phyloP scores from a whole-genome alignment of 345 rosid genomes.

The Salix suchowensis region DNA sequence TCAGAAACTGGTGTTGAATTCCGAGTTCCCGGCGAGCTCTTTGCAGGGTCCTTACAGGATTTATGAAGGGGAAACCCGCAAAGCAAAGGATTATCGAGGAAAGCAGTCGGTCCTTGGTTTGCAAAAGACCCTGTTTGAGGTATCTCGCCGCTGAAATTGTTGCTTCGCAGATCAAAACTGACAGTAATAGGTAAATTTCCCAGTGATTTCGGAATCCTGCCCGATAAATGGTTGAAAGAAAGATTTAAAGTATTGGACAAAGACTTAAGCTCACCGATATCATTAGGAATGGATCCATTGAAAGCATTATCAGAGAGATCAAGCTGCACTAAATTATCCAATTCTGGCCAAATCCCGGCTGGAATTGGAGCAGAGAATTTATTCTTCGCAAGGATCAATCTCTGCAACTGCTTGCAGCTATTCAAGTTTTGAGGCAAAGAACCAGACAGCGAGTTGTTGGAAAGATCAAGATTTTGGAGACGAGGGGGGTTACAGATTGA shows the following conservation, averaged over 20 bases:
- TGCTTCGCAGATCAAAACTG: slow-evolving; percentile 75
- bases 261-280: slow-evolving; percentile 66
- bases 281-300: slow-evolving; percentile 61
- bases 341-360: slow-evolving; percentile 68
- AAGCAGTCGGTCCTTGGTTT: slow-evolving; percentile 96
- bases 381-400: slow-evolving; percentile 66
- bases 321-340: slow-evolving; percentile 64
- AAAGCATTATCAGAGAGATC: slow-evolving; percentile 76
- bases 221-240: slow-evolving; percentile 72
- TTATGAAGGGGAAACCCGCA: slow-evolving; percentile 96
- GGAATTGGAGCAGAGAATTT: slow-evolving; percentile 65
- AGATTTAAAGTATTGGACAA: slow-evolving; percentile 73
- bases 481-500: slow-evolving; percentile 70
- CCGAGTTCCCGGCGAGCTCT: slow-evolving; percentile 28
- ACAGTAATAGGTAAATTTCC: slow-evolving; percentile 80
- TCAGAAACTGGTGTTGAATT: slow-evolving; percentile 31
- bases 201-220: slow-evolving; percentile 65
- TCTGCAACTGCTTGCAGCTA: slow-evolving; percentile 73
- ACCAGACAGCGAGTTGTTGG: slow-evolving; percentile 72
- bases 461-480: slow-evolving; percentile 85
- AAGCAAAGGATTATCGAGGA: slow-evolving; percentile 65
- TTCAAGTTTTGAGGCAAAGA: slow-evolving; percentile 49
- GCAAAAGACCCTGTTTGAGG: slow-evolving; percentile 91
- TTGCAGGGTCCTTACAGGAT: slow-evolving; percentile 42
- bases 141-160: slow-evolving; percentile 77